A percentile compares a stretch with the other conserved stretches of the same genome.
Conservation (phyloP, 495 filamentous ascomycete species). For the Melanomma pulvis-pyrius region DNA sequence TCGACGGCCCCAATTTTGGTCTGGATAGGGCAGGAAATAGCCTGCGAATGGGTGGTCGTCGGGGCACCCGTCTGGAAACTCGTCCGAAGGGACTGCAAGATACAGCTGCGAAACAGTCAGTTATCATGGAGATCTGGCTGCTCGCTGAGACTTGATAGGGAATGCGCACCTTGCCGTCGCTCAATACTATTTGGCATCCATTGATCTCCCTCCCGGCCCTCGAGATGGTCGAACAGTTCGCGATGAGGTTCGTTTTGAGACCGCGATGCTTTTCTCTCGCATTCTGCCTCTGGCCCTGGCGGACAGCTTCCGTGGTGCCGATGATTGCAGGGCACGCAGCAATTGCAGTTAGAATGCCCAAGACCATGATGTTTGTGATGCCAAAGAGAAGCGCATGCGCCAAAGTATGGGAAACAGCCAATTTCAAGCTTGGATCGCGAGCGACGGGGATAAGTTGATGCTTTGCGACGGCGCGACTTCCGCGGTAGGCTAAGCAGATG, state of each 20-base stretch:
- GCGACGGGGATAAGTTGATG: background rate
- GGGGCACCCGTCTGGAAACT: slow-evolving; percentile 40
- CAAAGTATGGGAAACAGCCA: background rate
- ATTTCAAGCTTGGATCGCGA: background rate
- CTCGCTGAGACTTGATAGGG: background rate
- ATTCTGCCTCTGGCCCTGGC: slow-evolving; percentile 52
- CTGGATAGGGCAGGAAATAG: slow-evolving; percentile 63
- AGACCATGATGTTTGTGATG: slow-evolving; percentile 35
- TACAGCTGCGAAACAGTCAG: slow-evolving; percentile 35
- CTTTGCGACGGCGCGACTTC: background rate
- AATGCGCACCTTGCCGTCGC: slow-evolving; percentile 47
- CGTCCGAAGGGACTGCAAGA: slow-evolving; percentile 46
- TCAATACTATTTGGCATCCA: slow-evolving; percentile 52
- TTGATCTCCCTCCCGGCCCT: slow-evolving; percentile 41
- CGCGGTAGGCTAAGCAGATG: background rate
- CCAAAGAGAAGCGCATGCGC: background rate
- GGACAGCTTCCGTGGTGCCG: slow-evolving; percentile 55
- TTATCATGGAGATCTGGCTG: slow-evolving; percentile 6
- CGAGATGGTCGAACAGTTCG: slow-evolving; percentile 49
- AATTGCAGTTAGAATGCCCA: slow-evolving; percentile 50
- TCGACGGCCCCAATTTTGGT: slow-evolving; percentile 52
- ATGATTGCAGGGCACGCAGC: slow-evolving; percentile 57
- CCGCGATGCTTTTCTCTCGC: slow-evolving; percentile 53
- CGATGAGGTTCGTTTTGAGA: slow-evolving; percentile 54
- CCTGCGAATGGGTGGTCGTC: slow-evolving; percentile 61